phyloP scores from a whole-genome alignment of 805 yeast genomes.

The Cyberlindnera bimundalis region DNA sequence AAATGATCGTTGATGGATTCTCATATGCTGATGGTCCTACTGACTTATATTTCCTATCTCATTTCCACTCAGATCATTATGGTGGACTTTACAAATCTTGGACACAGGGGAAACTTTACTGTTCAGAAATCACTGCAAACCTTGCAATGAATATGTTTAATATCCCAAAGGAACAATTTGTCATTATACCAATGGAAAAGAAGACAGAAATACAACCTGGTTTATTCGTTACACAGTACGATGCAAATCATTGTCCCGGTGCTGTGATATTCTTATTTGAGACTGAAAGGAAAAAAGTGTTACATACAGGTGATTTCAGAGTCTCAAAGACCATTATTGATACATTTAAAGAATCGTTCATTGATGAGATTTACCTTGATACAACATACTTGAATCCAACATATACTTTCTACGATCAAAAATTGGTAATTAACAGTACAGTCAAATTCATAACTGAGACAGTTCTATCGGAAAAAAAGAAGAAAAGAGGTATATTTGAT shows the following conservation, averaged over 20 bases:
- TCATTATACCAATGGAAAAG: constrained; percentile 37
- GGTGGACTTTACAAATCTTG: constrained; percentile 80
- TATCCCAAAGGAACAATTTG: constrained; percentile 42
- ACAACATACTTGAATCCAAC: constrained; percentile 83
- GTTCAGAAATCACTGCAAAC: constrained; percentile 58
- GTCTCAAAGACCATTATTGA: constrained; percentile 45
- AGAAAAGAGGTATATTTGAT: constrained; percentile 33
- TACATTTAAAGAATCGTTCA: constrained; percentile 22
- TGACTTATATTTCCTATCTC: constrained; percentile 60
- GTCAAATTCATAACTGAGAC: constrained; percentile 39
- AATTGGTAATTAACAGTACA: constrained; percentile 57
- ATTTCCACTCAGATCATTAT: constrained; percentile 94
- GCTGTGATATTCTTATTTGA: constrained; percentile 78
- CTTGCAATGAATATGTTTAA: constrained; percentile 47
- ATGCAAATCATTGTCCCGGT: constrained; percentile 98
- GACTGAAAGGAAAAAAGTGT: constrained; percentile 31
- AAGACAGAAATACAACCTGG: constrained; percentile 28
- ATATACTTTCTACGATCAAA: constrained; percentile 77
- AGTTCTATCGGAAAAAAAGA: constrained; percentile 14
- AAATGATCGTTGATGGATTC: constrained; percentile 68
- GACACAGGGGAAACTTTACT: constrained; percentile 68
- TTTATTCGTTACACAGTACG: constrained; percentile 56
- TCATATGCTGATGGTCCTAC: constrained; percentile 44
- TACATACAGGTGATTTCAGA: constrained; percentile 95
- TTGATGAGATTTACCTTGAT: constrained; percentile 76